Percentiles rank a stretch among this genome's conserved stretches.
These are phyloP conservation scores for Fusarium floridanum DNA, from an alignment of 2,329 filamentous ascomycete species.

Conservation along the genomic window DNA sequence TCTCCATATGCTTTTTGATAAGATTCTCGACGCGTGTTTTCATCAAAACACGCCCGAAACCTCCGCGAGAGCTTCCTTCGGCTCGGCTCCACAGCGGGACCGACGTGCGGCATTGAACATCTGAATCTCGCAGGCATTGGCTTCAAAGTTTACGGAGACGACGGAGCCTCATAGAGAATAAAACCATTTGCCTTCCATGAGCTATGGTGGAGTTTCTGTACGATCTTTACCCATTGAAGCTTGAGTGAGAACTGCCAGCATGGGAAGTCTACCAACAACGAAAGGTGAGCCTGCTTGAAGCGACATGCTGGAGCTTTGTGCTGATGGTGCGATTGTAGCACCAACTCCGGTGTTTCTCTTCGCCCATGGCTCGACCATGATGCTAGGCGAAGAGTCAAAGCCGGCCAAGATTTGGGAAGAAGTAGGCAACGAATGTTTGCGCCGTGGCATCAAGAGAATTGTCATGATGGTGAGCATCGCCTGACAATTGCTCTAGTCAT, in stretches of 20 bases:
- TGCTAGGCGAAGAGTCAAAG: background rate
- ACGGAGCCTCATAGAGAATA: background rate
- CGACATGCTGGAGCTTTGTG: no score
- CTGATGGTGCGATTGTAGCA: background rate
- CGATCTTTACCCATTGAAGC: background rate
- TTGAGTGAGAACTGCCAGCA: background rate
- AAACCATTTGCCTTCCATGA: background rate
- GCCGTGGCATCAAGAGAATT: background rate
- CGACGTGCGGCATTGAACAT: background rate
- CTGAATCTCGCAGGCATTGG: background rate
- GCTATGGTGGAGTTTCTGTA: background rate
- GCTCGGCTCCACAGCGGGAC: conserved; percentile 1
- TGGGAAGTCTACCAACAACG: background rate
- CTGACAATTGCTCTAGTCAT: background rate
- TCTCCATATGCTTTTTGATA: background rate
- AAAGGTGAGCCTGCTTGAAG: background rate
- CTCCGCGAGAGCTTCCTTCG: background rate
- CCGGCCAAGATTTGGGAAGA: background rate
- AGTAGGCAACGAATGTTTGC: background rate
- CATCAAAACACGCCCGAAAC: background rate
- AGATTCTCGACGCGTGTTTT: background rate
- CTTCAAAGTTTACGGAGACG: background rate
- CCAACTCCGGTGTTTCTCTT: background rate
- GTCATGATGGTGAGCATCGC: background rate
- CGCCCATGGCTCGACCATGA: background rate